Percentiles rank a stretch among this genome's conserved stretches.
Conservation (phyloP, 805 yeast genomes). For the Lachancea mirantina region DNA sequence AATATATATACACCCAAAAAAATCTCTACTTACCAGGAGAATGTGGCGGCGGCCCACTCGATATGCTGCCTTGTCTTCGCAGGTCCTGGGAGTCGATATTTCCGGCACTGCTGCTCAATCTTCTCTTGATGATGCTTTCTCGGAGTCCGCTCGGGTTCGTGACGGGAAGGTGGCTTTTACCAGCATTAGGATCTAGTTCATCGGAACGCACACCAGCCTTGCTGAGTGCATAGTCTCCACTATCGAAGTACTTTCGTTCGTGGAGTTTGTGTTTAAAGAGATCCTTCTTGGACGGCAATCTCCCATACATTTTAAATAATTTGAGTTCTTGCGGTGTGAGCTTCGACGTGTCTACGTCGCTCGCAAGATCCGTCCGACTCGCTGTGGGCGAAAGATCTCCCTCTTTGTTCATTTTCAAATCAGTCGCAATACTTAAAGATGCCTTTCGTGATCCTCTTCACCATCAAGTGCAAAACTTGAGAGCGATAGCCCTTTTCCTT, state of each 20-base stretch:
- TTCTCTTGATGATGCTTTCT: conserved; percentile 30
- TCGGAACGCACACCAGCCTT: conserved; percentile 46
- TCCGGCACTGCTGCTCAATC: conserved; percentile 31
- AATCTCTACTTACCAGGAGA: conserved; percentile 25
- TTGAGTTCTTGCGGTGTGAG: conserved; percentile 74
- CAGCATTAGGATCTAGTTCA: conserved; percentile 17
- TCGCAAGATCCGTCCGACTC: conserved; percentile 7
- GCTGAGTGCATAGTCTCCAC: conserved; percentile 89
- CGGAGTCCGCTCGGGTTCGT: conserved; percentile 33
- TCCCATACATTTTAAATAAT: conserved; percentile 75
- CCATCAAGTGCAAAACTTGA: too few relatives aligned
- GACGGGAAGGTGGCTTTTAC: conserved; percentile 28
- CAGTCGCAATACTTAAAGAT: too few relatives aligned
- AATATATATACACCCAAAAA: conserved; percentile 1
- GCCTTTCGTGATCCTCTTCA: too few relatives aligned
- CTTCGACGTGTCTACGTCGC: conserved; percentile 42
- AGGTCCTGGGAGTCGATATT: conserved; percentile 8
- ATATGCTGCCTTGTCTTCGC: conserved; percentile 30
- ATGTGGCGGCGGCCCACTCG: conserved; percentile 32
- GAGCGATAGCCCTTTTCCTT: too few relatives aligned
- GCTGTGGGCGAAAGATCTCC: conserved; percentile 8
- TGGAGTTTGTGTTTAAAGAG: conserved; percentile 66
- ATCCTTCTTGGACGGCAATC: conserved; percentile 74
- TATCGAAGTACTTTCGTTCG: conserved; percentile 87
- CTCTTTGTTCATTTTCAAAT: conserved; percentile 3